A percentile compares a stretch with the other conserved stretches of the same genome.
phyloP scores from a whole-genome alignment of 768 basidiomycete genomes.

The Leccinum longicurvipes region DNA sequence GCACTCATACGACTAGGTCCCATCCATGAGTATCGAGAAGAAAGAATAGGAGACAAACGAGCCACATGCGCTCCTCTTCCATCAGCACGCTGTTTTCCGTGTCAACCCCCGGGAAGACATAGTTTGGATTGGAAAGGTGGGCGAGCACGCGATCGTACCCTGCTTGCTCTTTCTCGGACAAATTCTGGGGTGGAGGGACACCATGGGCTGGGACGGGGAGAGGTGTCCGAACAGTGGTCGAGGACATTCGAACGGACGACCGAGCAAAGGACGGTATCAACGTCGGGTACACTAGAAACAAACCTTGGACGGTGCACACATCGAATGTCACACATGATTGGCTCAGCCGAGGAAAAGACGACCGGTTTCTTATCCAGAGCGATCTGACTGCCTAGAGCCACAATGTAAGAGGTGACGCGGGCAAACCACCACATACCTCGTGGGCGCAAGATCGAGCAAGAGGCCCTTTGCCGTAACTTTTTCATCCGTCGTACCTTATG shows the following conservation, averaged over 20 bases:
- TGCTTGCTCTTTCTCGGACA: constrained; percentile 44
- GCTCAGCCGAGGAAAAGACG: not conserved
- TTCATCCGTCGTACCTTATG: not conserved
- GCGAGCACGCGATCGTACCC: constrained; percentile 52
- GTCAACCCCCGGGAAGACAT: constrained; percentile 46
- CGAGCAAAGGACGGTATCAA: not conserved
- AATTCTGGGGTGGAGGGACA: constrained; percentile 32
- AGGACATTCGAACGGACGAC: constrained; percentile 27
- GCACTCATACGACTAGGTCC: constrained; percentile 57
- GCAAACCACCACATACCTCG: not conserved
- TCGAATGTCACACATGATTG: not conserved
- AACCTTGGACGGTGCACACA: not conserved
- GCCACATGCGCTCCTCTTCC: constrained; percentile 77
- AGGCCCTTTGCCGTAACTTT: not conserved
- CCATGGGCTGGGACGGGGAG: constrained; percentile 25
- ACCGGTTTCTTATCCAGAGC: not conserved
- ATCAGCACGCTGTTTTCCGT: constrained; percentile 43
- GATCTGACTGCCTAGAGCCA: no score
- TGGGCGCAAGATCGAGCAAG: not conserved
- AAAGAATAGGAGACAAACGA: constrained; percentile 42
- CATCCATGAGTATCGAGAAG: not conserved
- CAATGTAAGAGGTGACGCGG: no score
- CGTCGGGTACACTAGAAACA: not conserved
- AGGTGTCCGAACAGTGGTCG: constrained; percentile 11
- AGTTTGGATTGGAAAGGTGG: constrained; percentile 53